Evolutionary conservation across 108 stramenopile genomes (phyloP), one percentile per base, ranked within the genome.

Genomic region (Cyclotella choctawhatcheeana): DNA sequence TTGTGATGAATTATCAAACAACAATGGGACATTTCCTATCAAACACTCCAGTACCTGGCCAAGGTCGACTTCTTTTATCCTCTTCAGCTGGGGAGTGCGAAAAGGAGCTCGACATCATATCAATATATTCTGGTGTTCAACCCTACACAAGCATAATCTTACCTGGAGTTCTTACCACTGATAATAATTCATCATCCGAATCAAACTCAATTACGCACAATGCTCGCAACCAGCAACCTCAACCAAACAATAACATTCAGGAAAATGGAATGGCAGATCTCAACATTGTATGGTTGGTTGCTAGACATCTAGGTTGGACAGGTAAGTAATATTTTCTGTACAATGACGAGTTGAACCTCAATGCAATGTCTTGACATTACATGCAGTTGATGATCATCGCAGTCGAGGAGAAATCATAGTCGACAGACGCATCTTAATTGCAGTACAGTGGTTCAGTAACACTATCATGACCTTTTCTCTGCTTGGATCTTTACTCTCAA

Each of bases 371-470:
- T 10, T 10, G 12, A 10, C 37, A 10, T 40, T 40, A 12, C 8
- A 29, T 27, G 12, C 34, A 48, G 83, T 84, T 22, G 82, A 84
- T 22, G 84, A 86, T 56, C 71, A 76, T 54, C 53, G 77, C 24
- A 64, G 64, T 18, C 51, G 53, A 18, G 74, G 68, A 16, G 66
- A 84, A 0, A 67, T 84, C 4, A 71, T 75, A 34, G 82, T 87
- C 8, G 86, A 91, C 63, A 82, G 89, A 24, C 81, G 83, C 5
- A 69, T 91, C 43, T 58, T 91, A 53, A 88, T 91, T 62, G 85
- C 82, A 25, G 56, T 76, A 0, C 87, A 88, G 22, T 91, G 87
- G 87, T 31, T 88, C 8, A 74, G 75, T 44, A 85, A 88, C 21
- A 81, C 87, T 17, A 55, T 88, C 13, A 83, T 83, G 78, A 50